Conservation (phyloP, 2,329 filamentous ascomycete genomes). For the Cadophora gregata region DNA sequence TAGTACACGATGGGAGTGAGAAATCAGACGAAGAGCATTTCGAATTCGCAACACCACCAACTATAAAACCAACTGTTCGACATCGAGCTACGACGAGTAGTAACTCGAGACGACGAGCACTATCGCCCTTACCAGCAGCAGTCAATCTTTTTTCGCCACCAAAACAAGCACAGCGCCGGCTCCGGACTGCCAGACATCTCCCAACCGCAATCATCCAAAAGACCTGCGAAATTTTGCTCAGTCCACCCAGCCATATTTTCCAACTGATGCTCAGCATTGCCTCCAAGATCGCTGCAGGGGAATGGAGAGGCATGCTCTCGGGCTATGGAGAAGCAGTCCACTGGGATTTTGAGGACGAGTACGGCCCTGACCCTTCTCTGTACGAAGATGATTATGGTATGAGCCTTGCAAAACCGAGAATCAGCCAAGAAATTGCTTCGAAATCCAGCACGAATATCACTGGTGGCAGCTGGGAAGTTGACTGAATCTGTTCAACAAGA, state of each 20-base stretch:
- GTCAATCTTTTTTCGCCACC: constrained; percentile 68
- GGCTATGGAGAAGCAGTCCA: constrained; percentile 60
- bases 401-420: constrained; percentile 26
- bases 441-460: constrained; percentile 18
- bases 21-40: constrained; percentile 46
- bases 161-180: constrained; percentile 47
- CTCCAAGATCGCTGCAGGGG: constrained; percentile 70
- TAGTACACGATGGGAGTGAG: constrained; percentile 50
- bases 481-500: constrained; percentile 14
- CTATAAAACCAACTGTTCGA: constrained; percentile 44
- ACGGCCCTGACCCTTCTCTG: constrained; percentile 56
- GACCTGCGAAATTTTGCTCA: constrained; percentile 76
- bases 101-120: constrained; percentile 59
- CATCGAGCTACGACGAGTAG: constrained; percentile 60
- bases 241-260: constrained; percentile 81
- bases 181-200: constrained; percentile 57
- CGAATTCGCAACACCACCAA: constrained; percentile 47
- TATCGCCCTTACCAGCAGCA: constrained; percentile 71
- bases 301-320: constrained; percentile 66
- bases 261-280: constrained; percentile 82
- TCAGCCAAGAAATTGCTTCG: constrained; percentile 10
- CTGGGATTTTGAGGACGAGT: constrained; percentile 59
- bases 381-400: constrained; percentile 65
- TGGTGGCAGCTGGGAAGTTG: constrained; percentile 32
- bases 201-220: constrained; percentile 74